These are phyloP conservation scores for Botryosphaeria dothidea DNA, from an alignment of 2,329 filamentous ascomycete genomes.

Conservation along the genomic window DNA sequence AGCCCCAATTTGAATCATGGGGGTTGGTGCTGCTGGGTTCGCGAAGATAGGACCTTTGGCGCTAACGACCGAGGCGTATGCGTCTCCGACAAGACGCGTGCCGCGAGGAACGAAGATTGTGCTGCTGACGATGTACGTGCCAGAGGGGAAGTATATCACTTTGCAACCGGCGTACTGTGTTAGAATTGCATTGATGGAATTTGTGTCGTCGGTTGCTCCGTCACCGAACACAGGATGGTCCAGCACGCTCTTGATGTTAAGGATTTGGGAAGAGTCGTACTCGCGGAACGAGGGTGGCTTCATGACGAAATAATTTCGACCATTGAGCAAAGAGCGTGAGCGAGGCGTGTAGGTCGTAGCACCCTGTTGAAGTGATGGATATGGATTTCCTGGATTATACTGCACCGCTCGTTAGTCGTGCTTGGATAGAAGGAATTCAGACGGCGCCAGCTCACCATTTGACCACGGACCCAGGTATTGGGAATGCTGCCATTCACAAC, in stretches of 20 bases:
- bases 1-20: slow-evolving; percentile 24
- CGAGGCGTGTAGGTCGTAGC: neutral
- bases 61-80: slow-evolving; percentile 23
- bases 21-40: slow-evolving; percentile 21
- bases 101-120: slow-evolving; percentile 24
- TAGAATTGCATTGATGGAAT: slow-evolving; percentile 13
- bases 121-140: slow-evolving; percentile 24
- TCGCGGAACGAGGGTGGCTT: slow-evolving; percentile 15
- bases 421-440: no score
- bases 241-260: slow-evolving; percentile 16
- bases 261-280: slow-evolving; percentile 6
- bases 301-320: slow-evolving; percentile 8
- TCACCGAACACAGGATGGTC: slow-evolving; percentile 1
- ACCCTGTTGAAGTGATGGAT: neutral
- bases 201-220: slow-evolving; percentile 16
- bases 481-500: slow-evolving; percentile 1
- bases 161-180: slow-evolving; percentile 6
- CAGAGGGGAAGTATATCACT: slow-evolving; percentile 22
- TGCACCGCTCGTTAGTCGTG: neutral
- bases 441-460: neutral
- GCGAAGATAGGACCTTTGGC: slow-evolving; percentile 23
- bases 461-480: slow-evolving; percentile 11
- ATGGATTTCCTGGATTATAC: neutral
- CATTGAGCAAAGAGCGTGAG: neutral
- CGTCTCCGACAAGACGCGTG: slow-evolving; percentile 23